Evolutionary conservation across 2,329 filamentous ascomycete genomes (phyloP), one percentile per base, ranked within the genome.

Genomic region (Xylariaceae sp.): DNA sequence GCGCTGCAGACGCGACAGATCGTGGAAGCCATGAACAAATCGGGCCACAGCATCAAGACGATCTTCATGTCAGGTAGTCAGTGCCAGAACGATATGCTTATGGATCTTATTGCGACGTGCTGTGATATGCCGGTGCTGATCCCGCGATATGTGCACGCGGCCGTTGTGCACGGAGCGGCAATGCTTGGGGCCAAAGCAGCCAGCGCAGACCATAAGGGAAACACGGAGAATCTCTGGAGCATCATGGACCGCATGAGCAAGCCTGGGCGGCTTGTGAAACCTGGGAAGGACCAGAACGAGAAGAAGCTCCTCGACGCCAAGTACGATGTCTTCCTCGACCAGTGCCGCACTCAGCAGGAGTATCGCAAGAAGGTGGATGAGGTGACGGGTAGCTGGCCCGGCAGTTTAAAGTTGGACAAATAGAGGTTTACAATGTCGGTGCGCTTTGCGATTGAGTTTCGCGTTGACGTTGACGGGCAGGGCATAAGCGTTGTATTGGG

Each of bases 21-120:
- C 68, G 84, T 99, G 63, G 89, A 96, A 69, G 85, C 89, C 31
- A 97, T 99, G 93, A 99, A 98, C 80, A 80, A 84, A 43, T 82
- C 92, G 1, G 95, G 95, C 8, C 95, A 99, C 77, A 80, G 84
- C 65, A 93, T 99, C 74, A 87, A 83, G 46, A 94, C 89, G 62
- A 96, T 99, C 76, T 99, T 98, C 85, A 98, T 99, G 95, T 96
- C 92, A 4, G 95, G 95, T 60, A 96, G 91, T 9, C 95, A 98
- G 75, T 99, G 95, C 80, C 93, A 97, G 76, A 99, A 99, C 75
- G 86, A 89, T 29, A 86, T 98, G 58, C 82, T 99, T 53, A 96
- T 99, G 88, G 84, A 87, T 56, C 85, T 99, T 14, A 89, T 99
- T 67, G 92, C 95, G 12, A 95, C 93, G 0, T 90, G 89, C 0